A percentile compares a stretch with the other conserved stretches of the same genome.
Evolutionary conservation across 305 asterid genomes (phyloP).

Genomic region (Solanum hybrid): DNA sequence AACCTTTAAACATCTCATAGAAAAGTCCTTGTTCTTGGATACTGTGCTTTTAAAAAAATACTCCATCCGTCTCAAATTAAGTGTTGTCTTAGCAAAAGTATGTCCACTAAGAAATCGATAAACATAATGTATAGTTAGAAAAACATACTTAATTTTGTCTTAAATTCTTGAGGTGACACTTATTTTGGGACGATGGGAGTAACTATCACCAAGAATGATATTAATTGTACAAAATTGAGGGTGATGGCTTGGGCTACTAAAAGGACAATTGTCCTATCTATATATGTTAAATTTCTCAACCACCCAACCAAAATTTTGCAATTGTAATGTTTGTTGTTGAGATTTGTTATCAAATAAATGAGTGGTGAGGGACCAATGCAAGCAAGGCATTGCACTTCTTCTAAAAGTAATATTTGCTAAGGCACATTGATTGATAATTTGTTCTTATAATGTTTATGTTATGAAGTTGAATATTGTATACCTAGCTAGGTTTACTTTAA

Average conservation of each 20-base stretch:
- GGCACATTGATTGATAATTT: neutral
- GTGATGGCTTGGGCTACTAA: neutral
- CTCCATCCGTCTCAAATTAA: neutral
- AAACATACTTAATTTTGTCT: neutral
- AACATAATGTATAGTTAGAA: neutral
- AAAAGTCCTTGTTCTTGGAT: neutral
- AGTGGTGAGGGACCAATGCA: neutral
- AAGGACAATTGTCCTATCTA: neutral
- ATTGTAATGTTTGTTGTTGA: neutral
- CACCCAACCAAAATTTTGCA: neutral
- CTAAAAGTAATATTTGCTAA: neutral
- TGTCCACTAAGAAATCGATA: too few relatives aligned
- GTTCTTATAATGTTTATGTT: neutral
- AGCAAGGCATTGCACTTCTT: neutral
- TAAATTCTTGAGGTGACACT: neutral
- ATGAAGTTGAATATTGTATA: neutral
- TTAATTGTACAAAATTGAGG: neutral
- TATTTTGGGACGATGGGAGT: neutral
- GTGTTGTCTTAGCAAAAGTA: neutral
- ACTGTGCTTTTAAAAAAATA: neutral
- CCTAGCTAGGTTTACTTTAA: neutral
- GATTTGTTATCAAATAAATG: neutral
- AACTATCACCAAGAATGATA: neutral
- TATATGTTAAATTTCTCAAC: neutral
- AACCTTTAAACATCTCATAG: neutral